Evolutionary conservation across 2,329 filamentous ascomycete species (phyloP), one percentile per base, ranked within the genome.

Genomic region (Aureobasidium namibiae): DNA sequence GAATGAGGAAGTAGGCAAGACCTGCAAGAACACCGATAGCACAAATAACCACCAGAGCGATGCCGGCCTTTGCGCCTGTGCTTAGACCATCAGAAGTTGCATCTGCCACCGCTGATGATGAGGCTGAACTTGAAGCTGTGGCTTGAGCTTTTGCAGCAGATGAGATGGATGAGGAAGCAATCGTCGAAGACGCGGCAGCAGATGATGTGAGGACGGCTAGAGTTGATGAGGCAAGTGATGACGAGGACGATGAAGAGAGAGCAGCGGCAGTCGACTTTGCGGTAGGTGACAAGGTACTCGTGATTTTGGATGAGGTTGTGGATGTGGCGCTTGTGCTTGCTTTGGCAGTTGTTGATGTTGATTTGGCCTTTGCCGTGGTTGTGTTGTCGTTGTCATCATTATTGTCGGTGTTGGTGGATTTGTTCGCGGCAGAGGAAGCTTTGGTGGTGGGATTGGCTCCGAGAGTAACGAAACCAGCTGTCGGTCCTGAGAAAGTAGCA

Each of bases 1-100:
- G 86, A 69, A 91, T 81, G 61, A 90, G 71, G 71, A 95, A 85
- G 69, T 90, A 87, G 21, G 88, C 78, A 23, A 88, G 70, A n/a
- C 85, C 76, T 31, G 84, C 82, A 26, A 94, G 70, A 2, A 86
- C 73, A 33, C 86, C 82, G 26, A 96, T 66, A 50, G 82, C 83
- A 7, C 87, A 78, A 33, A 96, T 74, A 49, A 95, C 83, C 67
- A 91, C 92, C 69, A 96, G 85, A 6, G 87, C 90, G 62, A 96
- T 82, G 61, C 94, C 94, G 44, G 90, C 92, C 73, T 90, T 94
- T 62, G 75, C 69, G 60, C 80, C 70, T 54, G 70, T 69, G 49
- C 73, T 76, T 73, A 80, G 74, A 45, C 75, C 76, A 33, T 34
- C 29, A 18, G 44, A 50, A 21, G 41, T 24, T 21, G 34, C 57